These are phyloP conservation scores for Casuarina equisetifolia DNA, from an alignment of 306 rosid genomes.

Conservation along the genomic window DNA sequence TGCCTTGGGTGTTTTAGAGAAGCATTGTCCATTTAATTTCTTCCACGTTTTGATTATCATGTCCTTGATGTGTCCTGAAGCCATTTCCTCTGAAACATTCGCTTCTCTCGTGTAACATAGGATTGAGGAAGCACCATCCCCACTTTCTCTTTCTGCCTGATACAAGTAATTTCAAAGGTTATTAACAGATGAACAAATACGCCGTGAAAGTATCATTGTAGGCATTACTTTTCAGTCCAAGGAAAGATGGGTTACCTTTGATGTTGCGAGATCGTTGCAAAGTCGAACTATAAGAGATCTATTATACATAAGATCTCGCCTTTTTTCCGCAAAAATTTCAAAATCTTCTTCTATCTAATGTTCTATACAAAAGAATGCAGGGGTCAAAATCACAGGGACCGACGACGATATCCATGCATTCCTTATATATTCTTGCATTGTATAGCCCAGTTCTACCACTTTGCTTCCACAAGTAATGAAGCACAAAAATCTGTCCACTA, in stretches of 20 bases:
- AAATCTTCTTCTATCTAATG: conserved; percentile 16
- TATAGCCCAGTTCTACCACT: conserved; percentile 24
- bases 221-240: no score
- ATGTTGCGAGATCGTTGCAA: conserved; percentile 39
- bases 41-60: conserved; percentile 46
- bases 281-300: conserved; percentile 38
- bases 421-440: conserved; percentile 51
- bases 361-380: conserved; percentile 32
- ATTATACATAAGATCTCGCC: conserved; percentile 26
- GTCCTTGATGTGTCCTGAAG: conserved; percentile 31
- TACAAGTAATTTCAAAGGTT: no score
- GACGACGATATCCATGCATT: conserved; percentile 67
- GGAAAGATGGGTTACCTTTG: conserved; percentile 14
- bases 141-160: conserved; percentile 64
- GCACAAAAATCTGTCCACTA: not conserved
- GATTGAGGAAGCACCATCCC: conserved; percentile 62
- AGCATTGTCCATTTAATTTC: conserved; percentile 37
- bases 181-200: no score
- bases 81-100: conserved; percentile 43
- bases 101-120: conserved; percentile 50
- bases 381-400: conserved; percentile 41
- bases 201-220: not conserved
- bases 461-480: not conserved
- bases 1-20: not conserved
- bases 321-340: conserved; percentile 19